Evolutionary conservation across 2,329 filamentous ascomycete species (phyloP), one percentile per base, ranked within the genome.

Genomic region (Meredithiella fracta): DNA sequence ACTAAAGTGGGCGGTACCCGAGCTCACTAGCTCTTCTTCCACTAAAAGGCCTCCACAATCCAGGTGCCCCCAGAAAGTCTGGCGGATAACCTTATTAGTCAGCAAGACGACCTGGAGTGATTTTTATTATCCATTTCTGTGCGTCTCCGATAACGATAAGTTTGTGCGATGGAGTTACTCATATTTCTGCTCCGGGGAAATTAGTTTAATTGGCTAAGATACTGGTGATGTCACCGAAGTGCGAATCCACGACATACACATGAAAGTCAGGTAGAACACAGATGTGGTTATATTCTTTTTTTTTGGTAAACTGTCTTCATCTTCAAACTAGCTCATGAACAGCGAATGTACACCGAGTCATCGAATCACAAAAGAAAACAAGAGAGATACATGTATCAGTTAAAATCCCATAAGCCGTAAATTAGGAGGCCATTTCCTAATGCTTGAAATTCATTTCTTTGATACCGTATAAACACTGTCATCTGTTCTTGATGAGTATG

Each of bases 381-480:
- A 53, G 20, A 34, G 29, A 34, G 4, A 8, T n/a, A 53, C 31
- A 50, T 58, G 56, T 55, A 34, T 50, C 52, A 52, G 56, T 55
- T 52, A 52, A 52, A 58, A 55, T 42, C 52, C 56, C 56, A 58
- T 52, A 51, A 58, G 51, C 56, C 56, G 47, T 58, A 58, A 51
- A 58, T 58, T 58, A 58, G 56, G 56, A 58, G 56, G 55, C 56
- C 56, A 47, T 58, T 58, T 58, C 57, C 53, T 58, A 56, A 60
- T 59, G 50, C 56, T 58, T 58, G 56, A 54, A 61, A 61, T 56
- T 58, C 59, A 59, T 57, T 58, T 67, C 67, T 74, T 69, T 71
- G 70, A 78, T 78, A 77, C 76, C 77, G 72, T 80, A 74, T 77
- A 77, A 78, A 82, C 78, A 77, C 78, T 78, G 71, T 73, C 78